Base-by-base conservation (phyloP, 371 early-diverging fungal species). In the Mortierella sp. region DNA sequence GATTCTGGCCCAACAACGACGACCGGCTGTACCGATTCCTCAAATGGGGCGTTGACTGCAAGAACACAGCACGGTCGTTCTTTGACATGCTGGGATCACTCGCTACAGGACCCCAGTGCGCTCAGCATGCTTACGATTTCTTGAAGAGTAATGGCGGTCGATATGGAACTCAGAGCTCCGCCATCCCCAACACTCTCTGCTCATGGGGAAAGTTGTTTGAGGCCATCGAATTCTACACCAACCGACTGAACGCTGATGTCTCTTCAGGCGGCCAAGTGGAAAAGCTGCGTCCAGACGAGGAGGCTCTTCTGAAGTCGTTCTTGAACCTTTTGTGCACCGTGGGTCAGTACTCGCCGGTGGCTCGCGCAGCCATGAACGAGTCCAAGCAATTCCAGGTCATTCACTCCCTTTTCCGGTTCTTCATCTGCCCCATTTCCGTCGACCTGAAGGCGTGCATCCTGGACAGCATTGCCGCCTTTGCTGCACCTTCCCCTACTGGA, bases 361-460 rank as follows among this genome's bases (percentile, higher is more conserved):
- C 94, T 2, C 91, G 96, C 50, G 79, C 89, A 0, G 87, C 90
- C 2, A 84, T 97, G 60, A 91, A 91, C 80, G 92, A 95, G 44
- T 91, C 91, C 78, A 88, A 90, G 72, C 90, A 94, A 79, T 90
- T 89, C 76, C 90, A 90, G 45, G 89, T 89, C n/a, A 83, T 96
- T 47, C 84, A 90, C 42, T 90, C 90, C 3, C 90, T 97, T 42
- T 96, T 97, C 80, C 84, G 83, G 58, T 92, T 97, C 74, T 89
- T 96, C n/a, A 93, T 91, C 21, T 91, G 94, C 75, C 82, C 91
- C 0, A 90, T 97, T 42, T 91, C 94, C 2, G 91, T 94, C 13
- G 92, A 93, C 52, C 89, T 96, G 44, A 97, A 97, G 84, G 97
- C 97, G 0, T 90, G 91, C n/a, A 80, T 97, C 28, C 84, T 96